A percentile compares a stretch with the other conserved stretches of the same genome.
Conservation (phyloP, 2,329 filamentous ascomycete genomes). For the Sporothrix pseudoabietina region DNA sequence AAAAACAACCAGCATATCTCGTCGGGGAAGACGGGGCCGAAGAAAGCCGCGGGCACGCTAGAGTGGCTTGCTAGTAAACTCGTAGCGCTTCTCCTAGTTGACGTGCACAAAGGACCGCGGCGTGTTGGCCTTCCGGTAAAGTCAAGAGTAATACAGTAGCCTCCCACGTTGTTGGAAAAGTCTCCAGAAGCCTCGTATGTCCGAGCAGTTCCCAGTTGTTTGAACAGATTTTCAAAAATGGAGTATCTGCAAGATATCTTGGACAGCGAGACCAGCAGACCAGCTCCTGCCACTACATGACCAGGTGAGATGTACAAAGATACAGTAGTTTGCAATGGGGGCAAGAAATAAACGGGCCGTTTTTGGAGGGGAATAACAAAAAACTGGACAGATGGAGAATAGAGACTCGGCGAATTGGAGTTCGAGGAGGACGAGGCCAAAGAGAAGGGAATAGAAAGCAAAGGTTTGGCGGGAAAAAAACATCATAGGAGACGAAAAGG, state of each 20-base stretch:
- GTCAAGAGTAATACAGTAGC: neutral
- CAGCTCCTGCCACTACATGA: neutral
- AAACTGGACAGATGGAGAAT: neutral
- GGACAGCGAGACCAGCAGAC: too few species aligned
- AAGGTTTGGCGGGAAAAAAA: neutral
- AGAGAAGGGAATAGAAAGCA: neutral
- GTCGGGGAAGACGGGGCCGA: neutral
- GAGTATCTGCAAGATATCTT: neutral
- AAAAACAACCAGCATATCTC: neutral
- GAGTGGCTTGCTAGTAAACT: neutral
- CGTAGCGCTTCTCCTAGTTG: constrained; percentile 1
- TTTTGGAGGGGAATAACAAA: neutral
- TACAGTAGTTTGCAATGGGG: neutral
- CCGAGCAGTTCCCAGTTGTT: neutral
- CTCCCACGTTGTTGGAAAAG: neutral
- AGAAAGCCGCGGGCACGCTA: neutral
- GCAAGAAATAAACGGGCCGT: constrained; percentile 20
- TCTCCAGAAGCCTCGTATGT: neutral
- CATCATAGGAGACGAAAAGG: neutral
- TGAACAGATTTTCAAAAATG: neutral
- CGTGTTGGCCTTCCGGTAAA: neutral
- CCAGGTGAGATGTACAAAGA: neutral
- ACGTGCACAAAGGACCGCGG: neutral
- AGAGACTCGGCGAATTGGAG: neutral
- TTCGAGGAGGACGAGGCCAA: neutral